Percentiles rank a stretch among this genome's conserved stretches.
phyloP scores from a whole-genome alignment of 148 eudicot species.

The Gaultheria prostrata region DNA sequence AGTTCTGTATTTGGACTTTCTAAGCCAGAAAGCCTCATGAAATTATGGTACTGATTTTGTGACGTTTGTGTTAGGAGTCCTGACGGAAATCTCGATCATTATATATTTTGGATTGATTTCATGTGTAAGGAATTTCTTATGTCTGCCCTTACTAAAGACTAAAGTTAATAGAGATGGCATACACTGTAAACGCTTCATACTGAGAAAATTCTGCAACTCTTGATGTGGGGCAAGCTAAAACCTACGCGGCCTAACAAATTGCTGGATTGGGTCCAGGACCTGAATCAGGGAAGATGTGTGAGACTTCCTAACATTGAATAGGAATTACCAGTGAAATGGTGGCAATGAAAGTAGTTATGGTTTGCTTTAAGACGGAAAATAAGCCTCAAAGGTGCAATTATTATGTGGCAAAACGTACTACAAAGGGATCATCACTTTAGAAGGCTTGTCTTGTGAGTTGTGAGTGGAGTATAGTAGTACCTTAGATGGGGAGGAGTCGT shows the following conservation, averaged over 20 bases:
- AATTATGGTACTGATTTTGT: background rate
- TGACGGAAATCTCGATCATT: background rate
- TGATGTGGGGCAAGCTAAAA: background rate
- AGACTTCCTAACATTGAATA: background rate
- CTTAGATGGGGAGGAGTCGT: background rate
- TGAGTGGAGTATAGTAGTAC: background rate
- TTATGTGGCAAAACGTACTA: background rate
- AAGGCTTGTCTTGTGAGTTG: background rate
- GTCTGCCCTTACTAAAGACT: background rate
- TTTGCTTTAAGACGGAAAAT: background rate
- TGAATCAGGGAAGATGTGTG: background rate
- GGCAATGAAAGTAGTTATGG: background rate
- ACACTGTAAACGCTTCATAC: background rate
- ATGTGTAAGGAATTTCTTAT: background rate
- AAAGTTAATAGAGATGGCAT: background rate
- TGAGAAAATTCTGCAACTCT: background rate
- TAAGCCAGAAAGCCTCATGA: background rate
- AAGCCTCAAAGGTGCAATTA: background rate
- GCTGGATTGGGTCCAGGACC: background rate
- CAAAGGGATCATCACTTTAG: background rate
- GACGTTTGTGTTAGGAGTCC: background rate
- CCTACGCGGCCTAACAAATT: too few relatives aligned
- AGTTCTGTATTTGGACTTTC: background rate
- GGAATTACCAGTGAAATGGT: background rate
- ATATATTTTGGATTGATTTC: background rate